Evolutionary conservation across 2,329 filamentous ascomycete species (phyloP), one percentile per base, ranked within the genome.

Genomic region (Scytalidium lignicola): DNA sequence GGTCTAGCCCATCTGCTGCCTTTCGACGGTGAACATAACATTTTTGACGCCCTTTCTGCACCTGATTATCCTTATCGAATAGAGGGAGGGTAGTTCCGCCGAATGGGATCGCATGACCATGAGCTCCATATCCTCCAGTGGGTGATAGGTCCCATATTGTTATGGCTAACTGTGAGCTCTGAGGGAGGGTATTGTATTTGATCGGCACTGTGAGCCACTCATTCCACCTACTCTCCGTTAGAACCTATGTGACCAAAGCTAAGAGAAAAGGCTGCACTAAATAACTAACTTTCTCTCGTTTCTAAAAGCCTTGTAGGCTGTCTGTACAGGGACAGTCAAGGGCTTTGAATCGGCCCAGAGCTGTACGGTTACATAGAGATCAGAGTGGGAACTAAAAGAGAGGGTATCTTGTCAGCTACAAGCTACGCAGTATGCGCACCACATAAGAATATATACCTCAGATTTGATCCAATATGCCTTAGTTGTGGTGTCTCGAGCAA

Each of bases 311-410:
- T 90, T 96, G 71, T 97, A 97, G 20, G 90, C 80, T 2, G 93
- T 99, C 67, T 97, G 92, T 10, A 95, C 80, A 0, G 90, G 88
- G 1, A 97, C 88, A 0, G 91, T 95, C 58, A 99, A 73, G 29
- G 92, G 90, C 66, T 99, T 99, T 22, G 91, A 96, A 61, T 95
- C 90, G 12, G 91, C 89, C 86, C 92, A 99, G 61, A 97, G 79
- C 68, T 97, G 93, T 8, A 86, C 87, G 0, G 91, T 96, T 44
- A 95, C 85, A 64, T 92, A 96, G 43, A 99, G 83, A 66, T 99
- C 93, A 21, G 90, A 96, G 64, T 86, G 74, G 1, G 85, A 74
- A 67, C 88, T 90, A 55, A 48, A 52, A 28, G n/a, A n/a, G n/a
- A 41, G 26, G 48, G 51, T 40, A 46, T 51, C 63, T 49, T 62